Evolutionary conservation across 768 basidiomycete genomes (phyloP).

Genomic region (Leucocoprinus sp.): DNA sequence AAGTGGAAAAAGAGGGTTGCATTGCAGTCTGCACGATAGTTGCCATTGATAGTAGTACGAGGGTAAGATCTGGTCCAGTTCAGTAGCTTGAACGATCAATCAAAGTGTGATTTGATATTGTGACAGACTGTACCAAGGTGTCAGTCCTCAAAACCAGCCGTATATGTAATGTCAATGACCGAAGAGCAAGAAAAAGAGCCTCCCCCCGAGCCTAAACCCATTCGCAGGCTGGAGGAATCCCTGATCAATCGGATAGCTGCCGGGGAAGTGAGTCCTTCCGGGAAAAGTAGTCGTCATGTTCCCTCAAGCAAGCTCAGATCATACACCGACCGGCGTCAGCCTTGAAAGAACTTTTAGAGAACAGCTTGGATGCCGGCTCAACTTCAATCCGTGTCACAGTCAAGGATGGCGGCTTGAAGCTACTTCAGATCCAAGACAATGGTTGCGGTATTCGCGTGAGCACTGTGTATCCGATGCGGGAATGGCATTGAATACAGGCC

Average conservation of each 20-base stretch:
- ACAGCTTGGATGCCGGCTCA: slow-evolving; percentile 87
- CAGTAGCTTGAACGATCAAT: neutral
- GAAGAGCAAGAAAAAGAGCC: neutral
- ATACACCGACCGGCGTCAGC: slow-evolving; percentile 78
- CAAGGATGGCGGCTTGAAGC: slow-evolving; percentile 93
- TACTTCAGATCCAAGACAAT: slow-evolving; percentile 94
- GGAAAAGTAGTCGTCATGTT: neutral
- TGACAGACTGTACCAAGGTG: too few species aligned
- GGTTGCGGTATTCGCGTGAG: slow-evolving; percentile 88
- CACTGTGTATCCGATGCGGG: slow-evolving; percentile 2
- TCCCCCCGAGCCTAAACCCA: slow-evolving; percentile 30
- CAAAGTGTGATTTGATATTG: too few species aligned
- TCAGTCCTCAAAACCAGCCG: too few species aligned
- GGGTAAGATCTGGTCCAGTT: neutral
- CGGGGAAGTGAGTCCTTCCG: slow-evolving; percentile 42
- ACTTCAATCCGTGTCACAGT: slow-evolving; percentile 81
- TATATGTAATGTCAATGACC: neutral
- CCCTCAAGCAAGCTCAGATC: slow-evolving; percentile 18
- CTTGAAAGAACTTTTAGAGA: slow-evolving; percentile 93
- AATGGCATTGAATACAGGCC: neutral
- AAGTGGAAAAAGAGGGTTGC: slow-evolving; percentile 6
- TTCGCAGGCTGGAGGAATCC: slow-evolving; percentile 69
- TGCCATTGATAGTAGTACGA: slow-evolving; percentile 11
- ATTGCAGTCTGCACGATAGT: slow-evolving; percentile 12
- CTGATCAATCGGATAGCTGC: slow-evolving; percentile 89